A percentile compares a stretch with the other conserved stretches of the same genome.
Conservation (phyloP, 2,329 filamentous ascomycete species). For the Allantophomopsis cytisporea region DNA sequence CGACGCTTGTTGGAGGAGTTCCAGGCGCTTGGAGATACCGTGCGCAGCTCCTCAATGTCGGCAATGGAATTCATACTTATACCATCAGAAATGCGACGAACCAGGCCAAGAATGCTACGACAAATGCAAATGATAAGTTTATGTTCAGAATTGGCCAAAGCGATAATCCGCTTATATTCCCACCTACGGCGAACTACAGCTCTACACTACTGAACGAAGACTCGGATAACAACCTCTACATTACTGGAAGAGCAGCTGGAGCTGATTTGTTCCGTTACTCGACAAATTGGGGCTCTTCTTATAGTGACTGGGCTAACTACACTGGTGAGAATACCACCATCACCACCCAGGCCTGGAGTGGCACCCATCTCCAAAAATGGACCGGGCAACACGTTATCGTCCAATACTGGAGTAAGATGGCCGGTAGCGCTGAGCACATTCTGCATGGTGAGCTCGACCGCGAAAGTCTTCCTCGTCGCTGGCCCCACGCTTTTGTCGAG, state of each 20-base stretch:
- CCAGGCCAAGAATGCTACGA: conserved; percentile 25
- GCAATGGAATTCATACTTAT: conserved; percentile 45
- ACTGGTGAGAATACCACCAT: conserved; percentile 33
- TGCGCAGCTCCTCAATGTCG: conserved; percentile 37
- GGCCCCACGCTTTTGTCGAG: conserved; percentile 49
- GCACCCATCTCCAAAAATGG: conserved; percentile 44
- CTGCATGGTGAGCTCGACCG: conserved; percentile 41
- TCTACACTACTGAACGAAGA: conserved; percentile 30
- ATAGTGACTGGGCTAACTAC: conserved; percentile 44
- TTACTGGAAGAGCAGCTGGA: conserved; percentile 44
- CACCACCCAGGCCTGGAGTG: conserved; percentile 37
- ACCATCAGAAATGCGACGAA: conserved; percentile 39
- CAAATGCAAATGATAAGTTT: conserved; percentile 42
- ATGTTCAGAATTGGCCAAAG: conserved; percentile 43
- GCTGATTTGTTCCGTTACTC: conserved; percentile 50
- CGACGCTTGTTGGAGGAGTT: conserved; percentile 35
- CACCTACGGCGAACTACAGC: conserved; percentile 41
- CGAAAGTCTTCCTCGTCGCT: conserved; percentile 30
- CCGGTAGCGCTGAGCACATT: conserved; percentile 43
- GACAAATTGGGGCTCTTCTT: conserved; percentile 44
- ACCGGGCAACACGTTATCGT: conserved; percentile 45
- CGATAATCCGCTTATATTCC: conserved; percentile 47
- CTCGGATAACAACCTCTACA: conserved; percentile 25
- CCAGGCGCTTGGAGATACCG: conserved; percentile 38
- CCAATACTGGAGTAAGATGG: conserved; percentile 46